Percentiles rank a stretch among this genome's conserved stretches.
phyloP scores from a whole-genome alignment of 805 yeast genomes.

The Starmerella tilneyi region DNA sequence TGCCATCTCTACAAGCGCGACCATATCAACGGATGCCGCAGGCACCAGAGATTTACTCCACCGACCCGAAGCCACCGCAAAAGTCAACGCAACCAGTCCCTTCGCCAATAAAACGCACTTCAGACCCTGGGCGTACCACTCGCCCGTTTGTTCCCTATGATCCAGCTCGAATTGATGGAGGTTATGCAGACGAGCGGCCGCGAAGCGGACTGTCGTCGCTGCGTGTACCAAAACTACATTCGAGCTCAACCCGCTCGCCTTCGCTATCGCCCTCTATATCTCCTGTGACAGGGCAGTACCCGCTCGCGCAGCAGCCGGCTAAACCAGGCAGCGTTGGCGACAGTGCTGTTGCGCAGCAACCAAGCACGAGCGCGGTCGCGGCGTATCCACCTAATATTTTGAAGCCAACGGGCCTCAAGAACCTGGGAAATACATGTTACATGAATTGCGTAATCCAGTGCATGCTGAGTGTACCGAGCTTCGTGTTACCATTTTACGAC shows the following conservation, averaged over 20 bases:
- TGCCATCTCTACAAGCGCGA: background rate
- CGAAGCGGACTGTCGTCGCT: slow-evolving; percentile 6
- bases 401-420: slow-evolving; percentile 54
- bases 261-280: slow-evolving; percentile 2
- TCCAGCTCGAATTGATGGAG: background rate
- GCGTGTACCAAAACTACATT: slow-evolving; percentile 13
- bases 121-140: too few species aligned
- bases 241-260: background rate
- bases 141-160: background rate
- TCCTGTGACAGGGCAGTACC: background rate
- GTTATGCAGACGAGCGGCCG: slow-evolving; percentile 17
- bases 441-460: slow-evolving; percentile 90
- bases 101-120: too few species aligned
- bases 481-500: slow-evolving; percentile 52
- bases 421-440: slow-evolving; percentile 85
- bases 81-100: too few species aligned
- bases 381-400: background rate
- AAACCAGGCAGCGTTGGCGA: background rate
- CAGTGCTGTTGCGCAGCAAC: background rate
- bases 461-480: slow-evolving; percentile 57
- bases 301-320: background rate
- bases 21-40: too few species aligned
- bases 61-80: too few species aligned
- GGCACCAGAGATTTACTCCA: too few species aligned
- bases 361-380: too few species aligned